Conservation (phyloP, 2,329 filamentous ascomycete species). For the Colletotrichum zoysiae region DNA sequence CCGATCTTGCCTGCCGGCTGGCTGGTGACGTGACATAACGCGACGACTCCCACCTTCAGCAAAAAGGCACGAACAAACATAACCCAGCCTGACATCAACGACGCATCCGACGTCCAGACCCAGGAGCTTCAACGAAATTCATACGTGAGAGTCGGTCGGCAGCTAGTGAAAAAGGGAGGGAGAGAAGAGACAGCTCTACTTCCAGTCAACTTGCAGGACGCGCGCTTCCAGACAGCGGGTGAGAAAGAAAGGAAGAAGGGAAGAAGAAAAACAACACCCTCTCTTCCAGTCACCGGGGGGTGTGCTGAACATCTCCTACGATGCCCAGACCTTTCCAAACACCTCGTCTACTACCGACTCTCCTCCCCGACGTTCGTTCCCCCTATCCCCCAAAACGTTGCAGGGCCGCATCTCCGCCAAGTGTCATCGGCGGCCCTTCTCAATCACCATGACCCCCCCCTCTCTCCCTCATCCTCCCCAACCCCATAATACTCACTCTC, state of each 20-base stretch:
- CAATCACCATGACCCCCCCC: neutral
- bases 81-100: too few relatives aligned
- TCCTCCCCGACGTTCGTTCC: too few relatives aligned
- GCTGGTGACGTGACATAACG: too few relatives aligned
- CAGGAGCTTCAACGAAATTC: neutral
- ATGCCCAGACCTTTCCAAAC: slow-evolving; percentile 20
- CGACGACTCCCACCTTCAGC: neutral
- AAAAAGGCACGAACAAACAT: too few relatives aligned
- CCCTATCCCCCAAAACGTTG: neutral
- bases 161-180: too few relatives aligned
- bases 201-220: neutral
- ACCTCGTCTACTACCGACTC: neutral
- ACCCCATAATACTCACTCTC: neutral
- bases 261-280: neutral
- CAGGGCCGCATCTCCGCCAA: neutral
- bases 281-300: neutral
- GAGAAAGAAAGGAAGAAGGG: too few relatives aligned
- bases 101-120: too few relatives aligned
- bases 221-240: neutral
- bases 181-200: neutral
- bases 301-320: neutral
- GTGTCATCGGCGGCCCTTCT: too few relatives aligned
- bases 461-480: neutral
- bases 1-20: neutral
- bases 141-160: too few relatives aligned